Base-by-base conservation (phyloP, 2,329 filamentous ascomycete genomes). In the Talaromyces funiculosus region DNA sequence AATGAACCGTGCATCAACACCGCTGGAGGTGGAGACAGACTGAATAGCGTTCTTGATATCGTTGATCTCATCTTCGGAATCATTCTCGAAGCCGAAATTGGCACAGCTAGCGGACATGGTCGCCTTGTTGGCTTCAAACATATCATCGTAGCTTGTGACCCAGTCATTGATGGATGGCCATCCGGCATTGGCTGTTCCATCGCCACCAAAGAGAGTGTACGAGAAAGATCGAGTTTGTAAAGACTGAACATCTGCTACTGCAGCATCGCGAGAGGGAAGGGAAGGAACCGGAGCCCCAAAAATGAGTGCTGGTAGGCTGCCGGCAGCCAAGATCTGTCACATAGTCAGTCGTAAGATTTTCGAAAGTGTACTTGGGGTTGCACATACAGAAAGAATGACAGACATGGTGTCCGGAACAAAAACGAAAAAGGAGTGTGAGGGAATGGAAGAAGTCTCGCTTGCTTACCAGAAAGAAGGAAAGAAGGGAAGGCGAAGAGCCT, bases 1-100 rank as follows among this genome's bases (percentile, higher is more conserved):
- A 63, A 78, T 73, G 57, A 76, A 74, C 47, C 75, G 74, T 42
- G 66, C 65, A 62, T 76, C 74, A 29, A 77, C 61, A 45, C 61
- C 61, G 24, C 59, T 63, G 4, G 53, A 66, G 22, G 67, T 66
- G 12, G 73, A 67, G 4, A 72, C 71, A 18, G 64, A 57, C 57
- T 70, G 64, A 58, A 77, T 75, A 43, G 68, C 69, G 43, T 66
- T 60, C 31, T 63, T 65, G 40, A 75, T 70, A 42, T 47, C 54
- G 40, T 51, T 51, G 60, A 66, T 65, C 61, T 68, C 68, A 9
- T 60, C 58, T 7, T 64, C 64, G 33, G 61, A 63, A 61, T 64
- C 59, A 57, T 64, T 60, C 54, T 49, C 57, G 14, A 54, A 56
- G 40, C 53, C 43, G n/a, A 20, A 57, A 35, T 58, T 29, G n/a